Percentiles rank a stretch among this genome's conserved stretches.
Conservation (phyloP, 2,329 filamentous ascomycete species). For the Emericellopsis cladophorae region DNA sequence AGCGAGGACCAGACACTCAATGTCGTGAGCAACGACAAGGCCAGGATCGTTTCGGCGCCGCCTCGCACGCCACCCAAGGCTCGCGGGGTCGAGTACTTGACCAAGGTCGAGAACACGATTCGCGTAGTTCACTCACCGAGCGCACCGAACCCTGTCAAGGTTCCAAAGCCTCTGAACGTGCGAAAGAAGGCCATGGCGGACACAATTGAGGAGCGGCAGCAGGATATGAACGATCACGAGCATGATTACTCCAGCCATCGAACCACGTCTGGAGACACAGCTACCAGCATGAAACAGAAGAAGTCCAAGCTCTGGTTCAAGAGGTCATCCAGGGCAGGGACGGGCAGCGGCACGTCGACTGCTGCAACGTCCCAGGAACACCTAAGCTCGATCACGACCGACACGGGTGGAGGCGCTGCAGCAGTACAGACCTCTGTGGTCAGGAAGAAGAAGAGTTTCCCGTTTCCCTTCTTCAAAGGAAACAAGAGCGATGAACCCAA, state of each 20-base stretch:
- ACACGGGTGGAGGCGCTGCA: constrained; percentile 1
- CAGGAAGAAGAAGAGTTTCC: constrained; percentile 39
- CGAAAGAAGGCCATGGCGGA: constrained; percentile 21
- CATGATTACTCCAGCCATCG: no score
- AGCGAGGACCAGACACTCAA: constrained; percentile 23
- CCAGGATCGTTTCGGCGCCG: constrained; percentile 34
- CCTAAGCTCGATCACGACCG: neutral
- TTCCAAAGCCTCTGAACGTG: constrained; percentile 26
- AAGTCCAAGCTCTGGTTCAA: constrained; percentile 41
- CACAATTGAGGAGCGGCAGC: constrained; percentile 5
- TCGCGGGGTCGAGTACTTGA: constrained; percentile 29
- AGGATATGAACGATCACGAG: neutral
- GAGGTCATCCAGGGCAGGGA: constrained; percentile 26
- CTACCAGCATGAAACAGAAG: constrained; percentile 15
- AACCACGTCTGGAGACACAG: no score
- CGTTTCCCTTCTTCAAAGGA: constrained; percentile 42
- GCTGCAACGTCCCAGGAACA: constrained; percentile 2
- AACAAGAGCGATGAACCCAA: constrained; percentile 28
- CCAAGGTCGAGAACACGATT: constrained; percentile 36
- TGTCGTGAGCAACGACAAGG: constrained; percentile 17
- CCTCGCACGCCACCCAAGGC: constrained; percentile 19
- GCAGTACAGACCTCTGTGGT: constrained; percentile 2
- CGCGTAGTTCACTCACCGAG: constrained; percentile 39
- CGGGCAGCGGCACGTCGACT: constrained; percentile 4
- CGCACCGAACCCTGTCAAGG: constrained; percentile 16